A percentile compares a stretch with the other conserved stretches of the same genome.
phyloP scores from a whole-genome alignment of 805 yeast species.

The Sungouiella blattae region DNA sequence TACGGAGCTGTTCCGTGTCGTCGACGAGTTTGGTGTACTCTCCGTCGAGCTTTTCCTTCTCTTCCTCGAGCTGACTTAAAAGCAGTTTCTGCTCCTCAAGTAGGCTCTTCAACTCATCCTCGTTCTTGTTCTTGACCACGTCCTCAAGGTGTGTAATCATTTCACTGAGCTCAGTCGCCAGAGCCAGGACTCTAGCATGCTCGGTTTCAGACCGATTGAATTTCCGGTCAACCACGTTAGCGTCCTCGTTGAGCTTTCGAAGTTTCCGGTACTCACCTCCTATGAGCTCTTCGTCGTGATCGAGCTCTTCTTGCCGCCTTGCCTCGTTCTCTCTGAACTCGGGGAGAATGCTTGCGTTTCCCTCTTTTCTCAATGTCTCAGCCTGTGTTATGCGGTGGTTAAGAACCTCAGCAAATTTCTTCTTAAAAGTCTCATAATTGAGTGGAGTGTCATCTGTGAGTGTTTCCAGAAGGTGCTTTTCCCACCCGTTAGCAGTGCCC shows the following conservation, averaged over 20 bases:
- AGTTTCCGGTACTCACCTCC: slow-evolving; percentile 40
- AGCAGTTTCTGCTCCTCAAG: slow-evolving; percentile 18
- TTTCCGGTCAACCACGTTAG: slow-evolving; percentile 29
- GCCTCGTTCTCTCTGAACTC: slow-evolving; percentile 24
- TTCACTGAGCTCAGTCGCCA: slow-evolving; percentile 4
- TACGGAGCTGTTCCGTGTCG: slow-evolving; percentile 28
- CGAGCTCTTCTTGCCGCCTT: slow-evolving; percentile 28
- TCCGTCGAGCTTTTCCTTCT: slow-evolving; percentile 18
- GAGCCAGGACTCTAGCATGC: slow-evolving; percentile 17
- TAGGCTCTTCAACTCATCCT: slow-evolving; percentile 9
- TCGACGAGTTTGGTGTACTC: slow-evolving; percentile 24
- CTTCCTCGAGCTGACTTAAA: slow-evolving; percentile 23
- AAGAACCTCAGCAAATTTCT: slow-evolving; percentile 26
- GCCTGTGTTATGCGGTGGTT: slow-evolving; percentile 20
- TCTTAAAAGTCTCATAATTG: slow-evolving; percentile 28
- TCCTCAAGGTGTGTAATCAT: slow-evolving; percentile 9
- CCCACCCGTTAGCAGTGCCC: slow-evolving; percentile 2
- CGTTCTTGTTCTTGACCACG: slow-evolving; percentile 11
- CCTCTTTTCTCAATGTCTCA: slow-evolving; percentile 12
- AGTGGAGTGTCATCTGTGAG: background rate
- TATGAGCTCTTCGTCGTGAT: slow-evolving; percentile 34
- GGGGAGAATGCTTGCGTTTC: slow-evolving; percentile 18
- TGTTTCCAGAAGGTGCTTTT: background rate
- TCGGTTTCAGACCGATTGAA: slow-evolving; percentile 29
- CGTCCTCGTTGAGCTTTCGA: slow-evolving; percentile 33